These are phyloP conservation scores for Microthyrium microscopicum DNA, from an alignment of 2,329 filamentous ascomycete genomes.

Conservation along the genomic window DNA sequence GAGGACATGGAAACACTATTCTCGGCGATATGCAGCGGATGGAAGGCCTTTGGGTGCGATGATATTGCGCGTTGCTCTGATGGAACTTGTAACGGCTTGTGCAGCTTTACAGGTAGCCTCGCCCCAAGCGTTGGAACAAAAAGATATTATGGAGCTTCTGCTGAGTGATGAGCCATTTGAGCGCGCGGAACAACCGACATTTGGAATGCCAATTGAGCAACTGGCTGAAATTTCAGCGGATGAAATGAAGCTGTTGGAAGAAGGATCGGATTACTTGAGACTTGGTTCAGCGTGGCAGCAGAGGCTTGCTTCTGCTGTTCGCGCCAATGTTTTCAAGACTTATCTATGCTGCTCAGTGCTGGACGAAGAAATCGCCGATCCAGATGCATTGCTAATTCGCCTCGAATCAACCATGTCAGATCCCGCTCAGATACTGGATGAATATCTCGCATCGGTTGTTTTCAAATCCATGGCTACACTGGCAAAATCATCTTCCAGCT, in stretches of 20 bases:
- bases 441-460: constrained; percentile 58
- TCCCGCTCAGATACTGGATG: constrained; percentile 64
- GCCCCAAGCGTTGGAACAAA: constrained; percentile 38
- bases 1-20: constrained; percentile 76
- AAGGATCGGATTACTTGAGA: constrained; percentile 75
- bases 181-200: constrained; percentile 12
- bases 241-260: constrained; percentile 74
- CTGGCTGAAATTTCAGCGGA: constrained; percentile 61
- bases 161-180: constrained; percentile 11
- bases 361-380: constrained; percentile 65
- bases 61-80: constrained; percentile 77
- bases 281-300: constrained; percentile 79
- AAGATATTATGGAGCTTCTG: constrained; percentile 58
- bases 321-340: constrained; percentile 62
- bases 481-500: constrained; percentile 55
- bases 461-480: constrained; percentile 70
- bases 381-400: constrained; percentile 67
- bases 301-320: constrained; percentile 68
- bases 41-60: constrained; percentile 78
- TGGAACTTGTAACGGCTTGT: constrained; percentile 64
- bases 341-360: constrained; percentile 75
- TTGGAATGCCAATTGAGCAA: constrained; percentile 27
- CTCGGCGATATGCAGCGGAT: constrained; percentile 64
- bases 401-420: constrained; percentile 70
- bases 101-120: constrained; percentile 58